Evolutionary conservation across 345 rosid genomes (phyloP), one percentile per base, ranked within the genome.

Genomic region (Cochlearia excelsa): DNA sequence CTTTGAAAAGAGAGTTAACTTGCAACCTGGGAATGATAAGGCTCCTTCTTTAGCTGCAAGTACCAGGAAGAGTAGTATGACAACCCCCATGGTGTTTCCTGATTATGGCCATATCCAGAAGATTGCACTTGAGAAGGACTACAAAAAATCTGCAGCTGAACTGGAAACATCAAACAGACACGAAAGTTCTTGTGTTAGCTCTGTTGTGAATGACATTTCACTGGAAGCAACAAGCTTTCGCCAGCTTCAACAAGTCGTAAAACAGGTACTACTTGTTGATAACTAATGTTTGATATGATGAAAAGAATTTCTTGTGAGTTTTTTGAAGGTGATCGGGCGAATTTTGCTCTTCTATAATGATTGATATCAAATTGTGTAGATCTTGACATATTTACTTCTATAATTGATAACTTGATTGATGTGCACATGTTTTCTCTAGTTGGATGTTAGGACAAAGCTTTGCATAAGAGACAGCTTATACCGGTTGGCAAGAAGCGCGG

Each of bases 381-480:
- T 50, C n/a, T 50, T 47, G 6, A 9, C 37, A 30, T 29, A 39
- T 41, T 30, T 50, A 34, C 26, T n/a, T 51, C 11, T 37, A 10
- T 53, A 34, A 43, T 42, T 61, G 34, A 46, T 8, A 26, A 40
- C 56, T 57, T 68, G 49, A 26, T 60, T 51, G 23, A 58, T 70
- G 26, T 70, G 34, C 10, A 46, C 16, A 29, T 67, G 59, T 35
- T 50, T 46, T 57, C 44, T 42, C 35, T 84, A 90, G 97, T 76
- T 90, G 94, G 97, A 90, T 75, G 71, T 82, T 64, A 74, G 84
- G 81, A 85, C 95, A 65, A 90, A 87, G 73, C 79, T 90, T 52
- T 85, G 95, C 79, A 87, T 87, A 77, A 79, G 97, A 73, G 97
- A 87, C 66, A 87, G 95, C 73, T 77, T 90, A 59, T 90, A 84